Base-by-base conservation (phyloP, 2,329 filamentous ascomycete genomes). In the Didymella arachidicola region DNA sequence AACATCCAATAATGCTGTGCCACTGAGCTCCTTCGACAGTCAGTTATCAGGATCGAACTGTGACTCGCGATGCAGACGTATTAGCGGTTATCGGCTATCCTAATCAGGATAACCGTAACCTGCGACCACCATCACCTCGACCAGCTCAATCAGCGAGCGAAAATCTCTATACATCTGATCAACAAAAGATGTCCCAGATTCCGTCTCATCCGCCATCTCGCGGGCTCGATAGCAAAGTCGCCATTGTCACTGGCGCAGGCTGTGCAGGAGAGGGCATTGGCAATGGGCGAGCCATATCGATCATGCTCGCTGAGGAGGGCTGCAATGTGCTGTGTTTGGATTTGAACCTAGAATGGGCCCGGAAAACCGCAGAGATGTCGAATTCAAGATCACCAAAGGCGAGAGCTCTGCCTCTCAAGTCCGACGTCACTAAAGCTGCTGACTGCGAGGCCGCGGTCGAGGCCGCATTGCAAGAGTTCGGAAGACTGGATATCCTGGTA, bases 211-310 rank as follows among this genome's bases (percentile, higher is more conserved):
- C 56, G 39, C 80, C 80, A 3, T 72, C 73, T 2, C 75, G 79
- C 8, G 80, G 78, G 10, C 72, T 82, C 0, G 64, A 65, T 18
- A 75, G 73, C 32, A 79, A 80, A 59, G 79, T 82, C 16, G 82
- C 83, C 43, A 84, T 88, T 51, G 81, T 87, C 27, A 86, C 85
- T 0, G 85, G 85, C n/a, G 85, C 86, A 14, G 85, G 86, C 16
- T 83, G 82, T 52, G 74, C 78, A 25, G 83, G 80, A 29, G 81
- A 85, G 39, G 86, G 84, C 0, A 84, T 88, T 43, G 86, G 86
- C 4, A 89, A 88, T 62, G 86, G 85, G 0, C 80, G 82, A 34
- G 86, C 82, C 0, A 82, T 83, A 53, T 82, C 86, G 2, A 83
- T 89, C 43, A 79, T 89, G 29, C 78, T 89, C 1, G 85, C 86